These are phyloP conservation scores for Neltuma alba DNA, from an alignment of 306 rosid species.

Conservation along the genomic window DNA sequence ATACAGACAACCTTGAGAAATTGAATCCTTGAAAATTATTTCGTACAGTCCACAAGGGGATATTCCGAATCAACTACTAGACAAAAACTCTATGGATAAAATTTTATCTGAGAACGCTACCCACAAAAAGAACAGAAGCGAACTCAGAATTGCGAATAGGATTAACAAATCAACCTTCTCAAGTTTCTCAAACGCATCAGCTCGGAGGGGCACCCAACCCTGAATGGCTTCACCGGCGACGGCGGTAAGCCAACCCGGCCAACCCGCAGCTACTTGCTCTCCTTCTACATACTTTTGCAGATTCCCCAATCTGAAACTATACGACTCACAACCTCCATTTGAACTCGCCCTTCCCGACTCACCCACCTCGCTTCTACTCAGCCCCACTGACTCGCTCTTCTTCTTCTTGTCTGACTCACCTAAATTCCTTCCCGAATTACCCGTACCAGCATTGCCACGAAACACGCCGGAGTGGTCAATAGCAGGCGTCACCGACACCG, in stretches of 20 bases:
- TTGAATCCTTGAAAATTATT: not conserved
- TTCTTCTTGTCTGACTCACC: conserved; percentile 40
- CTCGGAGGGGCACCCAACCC: conserved; percentile 88
- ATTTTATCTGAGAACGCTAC: not conserved
- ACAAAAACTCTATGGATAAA: not conserved
- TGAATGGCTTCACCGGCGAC: conserved; percentile 97
- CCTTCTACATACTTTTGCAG: conserved; percentile 71
- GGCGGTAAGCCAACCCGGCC: conserved; percentile 97
- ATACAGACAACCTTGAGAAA: not conserved
- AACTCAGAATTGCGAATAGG: not conserved
- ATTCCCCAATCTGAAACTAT: conserved; percentile 78
- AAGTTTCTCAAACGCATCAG: conserved; percentile 82
- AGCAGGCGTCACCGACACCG: conserved; percentile 91
- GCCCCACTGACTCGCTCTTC: conserved; percentile 43
- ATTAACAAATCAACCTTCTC: conserved; percentile 60
- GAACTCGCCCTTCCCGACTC: conserved; percentile 80
- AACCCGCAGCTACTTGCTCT: conserved; percentile 88
- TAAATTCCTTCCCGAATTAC: conserved; percentile 58
- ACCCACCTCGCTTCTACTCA: conserved; percentile 66
- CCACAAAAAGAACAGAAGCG: not conserved
- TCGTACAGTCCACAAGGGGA: not conserved
- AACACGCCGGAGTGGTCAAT: conserved; percentile 71
- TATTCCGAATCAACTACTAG: not conserved
- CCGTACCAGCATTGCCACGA: conserved; percentile 46
- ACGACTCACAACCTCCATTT: conserved; percentile 55